These are phyloP conservation scores for Barnettozyma hawaiiensis DNA, from an alignment of 1,139 yeast genomes.

Conservation along the genomic window DNA sequence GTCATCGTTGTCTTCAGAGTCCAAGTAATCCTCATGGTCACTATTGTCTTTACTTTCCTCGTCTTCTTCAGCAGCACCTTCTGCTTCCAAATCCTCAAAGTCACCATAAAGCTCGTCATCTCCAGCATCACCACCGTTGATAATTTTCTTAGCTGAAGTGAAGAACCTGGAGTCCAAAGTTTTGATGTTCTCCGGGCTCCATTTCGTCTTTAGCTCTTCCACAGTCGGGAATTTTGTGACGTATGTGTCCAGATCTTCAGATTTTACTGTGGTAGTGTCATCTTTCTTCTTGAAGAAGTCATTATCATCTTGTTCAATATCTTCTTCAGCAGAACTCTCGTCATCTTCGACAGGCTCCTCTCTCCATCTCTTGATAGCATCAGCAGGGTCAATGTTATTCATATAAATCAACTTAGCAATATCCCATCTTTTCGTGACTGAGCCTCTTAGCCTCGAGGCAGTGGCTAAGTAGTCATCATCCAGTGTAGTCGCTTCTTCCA, in stretches of 20 bases:
- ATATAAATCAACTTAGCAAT: conserved; percentile 75
- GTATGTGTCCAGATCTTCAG: conserved; percentile 31
- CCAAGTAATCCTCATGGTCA: conserved; percentile 37
- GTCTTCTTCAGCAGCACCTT: conserved; percentile 33
- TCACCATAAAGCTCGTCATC: conserved; percentile 60
- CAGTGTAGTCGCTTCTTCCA: conserved; percentile 40
- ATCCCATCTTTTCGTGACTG: conserved; percentile 58
- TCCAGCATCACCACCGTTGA: conserved; percentile 32
- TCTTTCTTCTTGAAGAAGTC: conserved; percentile 58
- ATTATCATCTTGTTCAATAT: conserved; percentile 57
- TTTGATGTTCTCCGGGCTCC: conserved; percentile 47
- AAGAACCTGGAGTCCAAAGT: conserved; percentile 55
- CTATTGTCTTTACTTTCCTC: conserved; percentile 32
- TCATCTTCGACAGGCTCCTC: conserved; percentile 41
- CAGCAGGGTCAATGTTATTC: conserved; percentile 69
- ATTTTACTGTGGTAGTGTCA: conserved; percentile 15
- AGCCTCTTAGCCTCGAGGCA: conserved; percentile 43
- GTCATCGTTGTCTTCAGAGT: conserved; percentile 30
- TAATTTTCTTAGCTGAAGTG: conserved; percentile 53
- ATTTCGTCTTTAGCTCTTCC: conserved; percentile 48
- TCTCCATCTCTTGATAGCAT: conserved; percentile 73
- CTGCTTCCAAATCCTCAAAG: conserved; percentile 68
- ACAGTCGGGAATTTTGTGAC: conserved; percentile 38
- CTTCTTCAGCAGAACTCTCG: conserved; percentile 40
- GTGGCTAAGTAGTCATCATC: conserved; percentile 44